Evolutionary conservation across 2,329 filamentous ascomycete species (phyloP).

Genomic region (Aspergillus alliaceus): DNA sequence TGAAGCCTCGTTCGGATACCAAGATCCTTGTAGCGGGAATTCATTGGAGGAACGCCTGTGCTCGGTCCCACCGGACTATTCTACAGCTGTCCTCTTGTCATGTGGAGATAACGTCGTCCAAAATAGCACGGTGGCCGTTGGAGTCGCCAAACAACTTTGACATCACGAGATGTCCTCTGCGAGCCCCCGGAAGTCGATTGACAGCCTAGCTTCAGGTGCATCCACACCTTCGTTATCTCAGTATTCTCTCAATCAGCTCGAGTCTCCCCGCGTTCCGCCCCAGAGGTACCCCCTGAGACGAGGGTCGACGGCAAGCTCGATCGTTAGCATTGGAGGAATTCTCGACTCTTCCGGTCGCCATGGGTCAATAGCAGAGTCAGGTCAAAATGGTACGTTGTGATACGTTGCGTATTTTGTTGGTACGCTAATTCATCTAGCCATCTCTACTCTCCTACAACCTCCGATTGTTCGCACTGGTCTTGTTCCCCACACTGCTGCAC

Average conservation of each 20-base stretch:
- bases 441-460: constrained; percentile 88
- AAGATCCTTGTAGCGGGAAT: not conserved
- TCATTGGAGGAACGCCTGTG: constrained; percentile 3
- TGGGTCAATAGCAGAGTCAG: constrained; percentile 69
- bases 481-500: constrained; percentile 69
- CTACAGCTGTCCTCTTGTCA: constrained; percentile 31
- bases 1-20: constrained; percentile 1
- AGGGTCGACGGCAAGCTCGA: constrained; percentile 83
- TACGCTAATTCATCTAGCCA: constrained; percentile 56
- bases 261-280: constrained; percentile 35
- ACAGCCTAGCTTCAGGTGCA: constrained; percentile 60
- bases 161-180: constrained; percentile 59
- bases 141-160: constrained; percentile 34
- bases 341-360: constrained; percentile 65
- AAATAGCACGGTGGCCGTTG: constrained; percentile 32
- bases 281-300: constrained; percentile 54
- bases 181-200: constrained; percentile 64
- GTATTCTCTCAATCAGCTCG: constrained; percentile 39
- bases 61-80: constrained; percentile 4
- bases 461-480: constrained; percentile 88
- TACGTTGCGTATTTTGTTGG: not conserved
- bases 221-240: constrained; percentile 55
- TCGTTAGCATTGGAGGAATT: constrained; percentile 81
- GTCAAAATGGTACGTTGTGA: constrained; percentile 68
- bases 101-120: constrained; percentile 35